Base-by-base conservation (phyloP, 2,329 filamentous ascomycete species). In the Colletotrichum sp. region DNA sequence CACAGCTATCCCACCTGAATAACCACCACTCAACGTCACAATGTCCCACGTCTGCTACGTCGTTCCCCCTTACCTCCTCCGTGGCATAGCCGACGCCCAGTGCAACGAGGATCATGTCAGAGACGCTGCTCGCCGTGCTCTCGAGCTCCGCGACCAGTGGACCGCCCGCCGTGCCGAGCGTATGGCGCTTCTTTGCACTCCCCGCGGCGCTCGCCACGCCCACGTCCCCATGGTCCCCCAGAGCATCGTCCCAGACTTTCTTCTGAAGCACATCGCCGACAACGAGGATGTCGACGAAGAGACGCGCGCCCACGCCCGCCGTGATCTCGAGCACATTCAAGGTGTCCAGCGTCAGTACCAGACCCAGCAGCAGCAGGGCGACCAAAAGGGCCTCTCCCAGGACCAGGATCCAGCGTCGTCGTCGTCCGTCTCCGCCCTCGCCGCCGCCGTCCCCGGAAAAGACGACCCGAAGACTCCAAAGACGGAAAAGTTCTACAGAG, bases 1-100 rank as follows among this genome's bases (percentile, higher is more conserved):
- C 16, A 61, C 28, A 13, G 43, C n/a, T 5, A 48, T 48, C 10
- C 3, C 24, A 16, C 59, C 59, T 32, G 12, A 61, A 21, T 18
- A n/a, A 61, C 12, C 43, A 21, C 30, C 43, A 13, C n/a, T 6
- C 43, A 10, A 21, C 43, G n/a, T 48, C 63, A 68, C 6, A 43
- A 77, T 76, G 73, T 13, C 61, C 13, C 63, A 70, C 68, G 61
- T 82, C 72, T 88, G 86, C 80, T 85, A 82, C 74, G 84, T 88
- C 72, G 84, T 89, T 6, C 87, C 87, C 24, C 87, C 88, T 24
- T 86, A 89, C 72, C 82, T 89, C 13, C 83, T 89, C 26, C 82
- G 79, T 36, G 83, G 83, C 70, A 87, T 89, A 67, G 85, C 85
- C 39, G 82, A 86, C 64, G 85, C 84, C 48, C 77, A 82, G 5